A percentile compares a stretch with the other conserved stretches of the same genome.
Conservation (phyloP, 192 early-diverging fungal genomes). For the Funneliformis geosporum region DNA sequence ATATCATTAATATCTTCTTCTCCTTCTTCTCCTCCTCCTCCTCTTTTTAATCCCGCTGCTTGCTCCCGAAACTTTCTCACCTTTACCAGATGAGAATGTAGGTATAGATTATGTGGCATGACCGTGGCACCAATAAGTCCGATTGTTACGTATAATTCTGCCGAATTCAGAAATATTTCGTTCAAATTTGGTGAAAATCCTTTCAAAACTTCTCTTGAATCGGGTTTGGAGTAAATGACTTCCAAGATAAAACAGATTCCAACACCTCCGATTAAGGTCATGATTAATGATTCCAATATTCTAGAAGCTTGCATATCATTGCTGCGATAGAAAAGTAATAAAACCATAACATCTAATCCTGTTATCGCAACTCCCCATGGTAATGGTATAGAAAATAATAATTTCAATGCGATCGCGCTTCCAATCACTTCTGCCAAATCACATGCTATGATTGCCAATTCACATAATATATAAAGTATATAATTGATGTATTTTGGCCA, state of each 20-base stretch:
- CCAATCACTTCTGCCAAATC: conserved; percentile 87
- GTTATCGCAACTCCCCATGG: conserved; percentile 76
- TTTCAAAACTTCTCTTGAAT: conserved; percentile 58
- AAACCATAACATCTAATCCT: conserved; percentile 67
- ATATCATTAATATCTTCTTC: too few relatives aligned
- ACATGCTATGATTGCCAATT: conserved; percentile 78
- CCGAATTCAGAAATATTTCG: conserved; percentile 59
- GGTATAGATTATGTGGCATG: conserved; percentile 86
- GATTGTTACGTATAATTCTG: conserved; percentile 70
- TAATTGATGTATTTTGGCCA: conserved; percentile 61
- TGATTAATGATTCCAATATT: conserved; percentile 69
- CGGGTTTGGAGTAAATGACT: conserved; percentile 59
- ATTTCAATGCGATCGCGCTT: conserved; percentile 77
- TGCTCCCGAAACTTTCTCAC: conserved; percentile 47
- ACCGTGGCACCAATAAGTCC: conserved; percentile 86
- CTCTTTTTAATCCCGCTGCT: conserved; percentile 26
- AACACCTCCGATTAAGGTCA: conserved; percentile 59
- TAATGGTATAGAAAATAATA: conserved; percentile 72
- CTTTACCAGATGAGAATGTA: conserved; percentile 77
- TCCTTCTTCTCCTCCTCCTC: too few relatives aligned
- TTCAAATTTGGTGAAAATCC: conserved; percentile 62
- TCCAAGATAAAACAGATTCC: conserved; percentile 69
- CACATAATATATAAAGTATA: conserved; percentile 73
- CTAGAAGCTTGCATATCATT: conserved; percentile 51
- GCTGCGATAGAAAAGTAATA: conserved; percentile 61